A percentile compares a stretch with the other conserved stretches of the same genome.
Conservation (phyloP, 2,329 filamentous ascomycete species). For the Amauroascus verrucosus region DNA sequence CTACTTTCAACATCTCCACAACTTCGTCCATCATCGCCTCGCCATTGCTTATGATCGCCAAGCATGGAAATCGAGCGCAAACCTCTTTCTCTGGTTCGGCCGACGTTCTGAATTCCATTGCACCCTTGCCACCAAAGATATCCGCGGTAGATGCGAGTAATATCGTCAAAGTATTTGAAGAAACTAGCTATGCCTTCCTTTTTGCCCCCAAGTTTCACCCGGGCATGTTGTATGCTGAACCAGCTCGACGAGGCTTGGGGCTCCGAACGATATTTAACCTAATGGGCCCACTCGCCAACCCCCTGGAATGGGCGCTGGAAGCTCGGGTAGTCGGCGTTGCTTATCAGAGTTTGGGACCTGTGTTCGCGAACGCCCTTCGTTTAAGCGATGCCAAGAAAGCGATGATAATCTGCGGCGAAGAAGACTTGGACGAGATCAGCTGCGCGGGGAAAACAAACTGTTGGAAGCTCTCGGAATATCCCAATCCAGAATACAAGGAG, state of each 20-base stretch:
- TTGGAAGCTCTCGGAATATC: conserved; percentile 61
- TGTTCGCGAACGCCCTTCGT: conserved; percentile 76
- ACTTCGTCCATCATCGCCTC: conserved; percentile 88
- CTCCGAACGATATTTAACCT: conserved; percentile 98
- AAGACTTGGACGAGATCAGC: conserved; percentile 90
- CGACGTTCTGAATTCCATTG: conserved; percentile 71
- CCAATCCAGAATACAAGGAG: conserved; percentile 36
- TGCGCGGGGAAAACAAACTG: conserved; percentile 82
- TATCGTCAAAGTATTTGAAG: conserved; percentile 61
- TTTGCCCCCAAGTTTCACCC: conserved; percentile 95
- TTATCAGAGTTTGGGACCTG: conserved; percentile 70
- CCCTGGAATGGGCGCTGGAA: conserved; percentile 73
- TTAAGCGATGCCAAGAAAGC: conserved; percentile 71
- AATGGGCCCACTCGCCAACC: conserved; percentile 83
- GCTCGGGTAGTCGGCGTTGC: conserved; percentile 90
- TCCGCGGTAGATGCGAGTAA: conserved; percentile 61
- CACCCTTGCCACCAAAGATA: conserved; percentile 62
- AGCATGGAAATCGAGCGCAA: conserved; percentile 92
- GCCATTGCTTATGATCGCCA: conserved; percentile 72
- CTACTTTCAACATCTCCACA: conserved; percentile 97
- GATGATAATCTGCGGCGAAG: conserved; percentile 82
- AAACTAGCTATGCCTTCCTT: conserved; percentile 86
- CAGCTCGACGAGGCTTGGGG: conserved; percentile 75
- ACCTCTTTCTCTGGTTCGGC: conserved; percentile 94
- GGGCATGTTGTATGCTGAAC: conserved; percentile 80